A percentile compares a stretch with the other conserved stretches of the same genome.
Evolutionary conservation across 805 yeast genomes (phyloP).

Genomic region (Zygoascus ofunaensis): DNA sequence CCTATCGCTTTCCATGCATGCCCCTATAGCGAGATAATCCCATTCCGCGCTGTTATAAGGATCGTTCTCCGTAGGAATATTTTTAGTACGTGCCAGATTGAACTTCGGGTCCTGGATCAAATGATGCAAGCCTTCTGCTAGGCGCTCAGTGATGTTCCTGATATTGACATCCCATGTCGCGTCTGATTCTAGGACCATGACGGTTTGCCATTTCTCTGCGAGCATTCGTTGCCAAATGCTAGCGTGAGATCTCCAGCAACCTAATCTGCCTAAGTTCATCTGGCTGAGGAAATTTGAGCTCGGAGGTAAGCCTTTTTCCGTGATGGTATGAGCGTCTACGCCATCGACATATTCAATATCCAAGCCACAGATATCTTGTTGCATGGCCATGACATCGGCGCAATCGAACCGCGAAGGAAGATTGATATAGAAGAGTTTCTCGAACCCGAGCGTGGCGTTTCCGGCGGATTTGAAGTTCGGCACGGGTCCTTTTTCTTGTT

Average conservation of each 20-base stretch:
- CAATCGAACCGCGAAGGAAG: constrained; percentile 8
- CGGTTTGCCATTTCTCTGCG: constrained; percentile 7
- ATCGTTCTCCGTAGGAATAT: constrained; percentile 3
- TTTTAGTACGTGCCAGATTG: neutral
- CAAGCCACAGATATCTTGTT: constrained; percentile 8
- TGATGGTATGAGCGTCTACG: neutral
- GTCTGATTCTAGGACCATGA: constrained; percentile 12
- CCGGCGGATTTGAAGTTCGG: constrained; percentile 6
- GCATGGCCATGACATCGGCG: constrained; percentile 14
- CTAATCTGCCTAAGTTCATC: neutral
- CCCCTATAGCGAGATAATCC: constrained; percentile 9
- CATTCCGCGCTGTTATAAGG: constrained; percentile 8
- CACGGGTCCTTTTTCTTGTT: neutral
- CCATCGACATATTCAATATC: constrained; percentile 1
- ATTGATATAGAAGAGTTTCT: constrained; percentile 10
- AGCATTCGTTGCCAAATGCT: constrained; percentile 11
- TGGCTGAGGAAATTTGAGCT: neutral
- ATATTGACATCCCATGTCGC: constrained; percentile 15
- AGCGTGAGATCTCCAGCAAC: constrained; percentile 12
- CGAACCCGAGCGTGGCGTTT: constrained; percentile 13
- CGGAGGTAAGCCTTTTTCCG: constrained; percentile 4
- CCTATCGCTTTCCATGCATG: constrained; percentile 4
- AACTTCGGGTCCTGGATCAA: neutral
- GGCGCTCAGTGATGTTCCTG: constrained; percentile 1
- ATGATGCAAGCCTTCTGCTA: constrained; percentile 3